Evolutionary conservation across 371 early-diverging fungal genomes (phyloP).

Genomic region (Haplosporangium sp.): DNA sequence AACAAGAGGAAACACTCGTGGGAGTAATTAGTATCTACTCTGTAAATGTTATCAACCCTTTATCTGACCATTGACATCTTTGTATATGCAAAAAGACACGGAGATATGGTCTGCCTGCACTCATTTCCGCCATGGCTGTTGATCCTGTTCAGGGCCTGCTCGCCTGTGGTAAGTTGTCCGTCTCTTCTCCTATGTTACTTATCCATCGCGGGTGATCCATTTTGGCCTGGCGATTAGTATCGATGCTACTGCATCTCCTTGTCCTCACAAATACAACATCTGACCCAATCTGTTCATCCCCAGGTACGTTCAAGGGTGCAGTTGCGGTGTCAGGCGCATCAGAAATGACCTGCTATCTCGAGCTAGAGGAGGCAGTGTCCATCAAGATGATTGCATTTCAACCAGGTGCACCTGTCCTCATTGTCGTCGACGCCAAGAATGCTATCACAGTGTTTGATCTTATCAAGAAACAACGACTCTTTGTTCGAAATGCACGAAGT

Average conservation of each 20-base stretch:
- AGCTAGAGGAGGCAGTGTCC: conserved; percentile 45
- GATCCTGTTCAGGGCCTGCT: conserved; percentile 67
- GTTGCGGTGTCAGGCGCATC: conserved; percentile 46
- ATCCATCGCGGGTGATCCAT: background rate
- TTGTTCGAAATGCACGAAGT: conserved; percentile 56
- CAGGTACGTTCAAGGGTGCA: conserved; percentile 49
- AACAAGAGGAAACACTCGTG: background rate
- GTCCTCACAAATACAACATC: background rate
- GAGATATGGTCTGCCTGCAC: conserved; percentile 63
- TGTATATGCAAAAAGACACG: conserved; percentile 33
- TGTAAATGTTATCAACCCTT: background rate
- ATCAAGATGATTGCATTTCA: conserved; percentile 67
- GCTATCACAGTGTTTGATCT: conserved; percentile 64
- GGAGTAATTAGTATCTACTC: conserved; percentile 16
- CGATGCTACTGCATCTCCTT: too few species aligned
- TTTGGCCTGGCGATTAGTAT: too few species aligned
- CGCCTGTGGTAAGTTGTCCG: conserved; percentile 61
- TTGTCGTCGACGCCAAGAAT: conserved; percentile 63
- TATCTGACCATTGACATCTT: background rate
- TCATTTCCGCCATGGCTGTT: conserved; percentile 60
- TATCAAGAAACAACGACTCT: conserved; percentile 56
- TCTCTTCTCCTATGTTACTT: background rate
- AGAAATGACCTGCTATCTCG: conserved; percentile 34
- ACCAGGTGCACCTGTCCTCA: conserved; percentile 60
- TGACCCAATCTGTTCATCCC: background rate